Conservation (phyloP, 805 yeast genomes). For the Starmerella roubikii region DNA sequence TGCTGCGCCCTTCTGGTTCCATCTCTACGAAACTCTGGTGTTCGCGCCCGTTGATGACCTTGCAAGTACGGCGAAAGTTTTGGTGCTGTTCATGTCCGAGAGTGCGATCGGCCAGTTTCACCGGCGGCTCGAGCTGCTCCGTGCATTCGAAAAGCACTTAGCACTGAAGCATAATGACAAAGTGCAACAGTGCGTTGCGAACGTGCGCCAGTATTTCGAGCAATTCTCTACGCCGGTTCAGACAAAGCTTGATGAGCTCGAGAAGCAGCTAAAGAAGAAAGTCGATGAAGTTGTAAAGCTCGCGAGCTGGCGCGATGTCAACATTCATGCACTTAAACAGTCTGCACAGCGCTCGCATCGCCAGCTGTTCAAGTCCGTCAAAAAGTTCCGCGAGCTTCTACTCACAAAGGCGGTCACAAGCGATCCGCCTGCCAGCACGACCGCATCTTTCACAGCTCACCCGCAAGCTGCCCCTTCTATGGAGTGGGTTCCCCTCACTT, state of each 20-base stretch:
- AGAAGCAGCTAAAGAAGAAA: slow-evolving; percentile 56
- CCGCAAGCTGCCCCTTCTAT: not conserved
- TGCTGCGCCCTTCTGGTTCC: slow-evolving; percentile 82
- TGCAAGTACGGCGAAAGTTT: slow-evolving; percentile 37
- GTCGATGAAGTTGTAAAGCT: slow-evolving; percentile 70
- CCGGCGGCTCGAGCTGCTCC: slow-evolving; percentile 44
- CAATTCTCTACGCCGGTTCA: slow-evolving; percentile 47
- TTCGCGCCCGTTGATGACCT: slow-evolving; percentile 28
- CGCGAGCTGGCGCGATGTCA: slow-evolving; percentile 96
- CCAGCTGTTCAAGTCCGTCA: slow-evolving; percentile 64
- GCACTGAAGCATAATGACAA: slow-evolving; percentile 21
- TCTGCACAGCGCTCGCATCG: slow-evolving; percentile 85
- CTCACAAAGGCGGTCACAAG: slow-evolving; percentile 12
- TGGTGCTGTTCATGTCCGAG: slow-evolving; percentile 63
- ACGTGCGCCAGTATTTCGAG: slow-evolving; percentile 48
- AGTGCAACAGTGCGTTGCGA: slow-evolving; percentile 34
- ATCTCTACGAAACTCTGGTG: slow-evolving; percentile 62
- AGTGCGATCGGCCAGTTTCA: slow-evolving; percentile 63
- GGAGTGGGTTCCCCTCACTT: not conserved
- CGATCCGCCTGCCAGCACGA: not conserved
- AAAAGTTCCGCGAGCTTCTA: slow-evolving; percentile 61
- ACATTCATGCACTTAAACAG: slow-evolving; percentile 82
- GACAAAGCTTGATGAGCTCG: slow-evolving; percentile 33
- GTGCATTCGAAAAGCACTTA: slow-evolving; percentile 50
- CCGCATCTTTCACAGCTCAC: not conserved